Base-by-base conservation (phyloP, 305 asterid genomes). In the Fraxinus baroniana region DNA sequence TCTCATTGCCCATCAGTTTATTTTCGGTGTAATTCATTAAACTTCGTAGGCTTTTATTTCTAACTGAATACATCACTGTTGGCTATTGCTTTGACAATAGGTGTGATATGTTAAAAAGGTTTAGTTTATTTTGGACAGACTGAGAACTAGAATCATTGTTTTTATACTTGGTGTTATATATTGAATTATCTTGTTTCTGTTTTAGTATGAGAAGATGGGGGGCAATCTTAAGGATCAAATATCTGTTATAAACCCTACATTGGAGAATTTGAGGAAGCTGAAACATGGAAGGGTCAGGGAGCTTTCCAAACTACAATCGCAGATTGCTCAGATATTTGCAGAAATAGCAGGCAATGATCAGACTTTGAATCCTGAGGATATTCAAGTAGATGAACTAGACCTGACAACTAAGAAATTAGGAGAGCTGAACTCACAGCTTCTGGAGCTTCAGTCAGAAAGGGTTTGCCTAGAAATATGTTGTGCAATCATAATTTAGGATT, bases 381-480 rank as follows among this genome's bases (percentile, higher is more conserved):
- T 87, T 83, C 90, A 80, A 79, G 92, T 88, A 44, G 93, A 92
- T 89, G 95, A 91, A 84, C 82, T 71, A 55, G 92, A 92, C 90
- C 86, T 93, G 84, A 90, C 97, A 12, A 81, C 87, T 80, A 90
- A 87, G 88, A 90, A 87, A 80, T 81, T 92, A 86, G 91, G 85
- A 85, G 92, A 92, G 81, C 72, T 92, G 81, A 92, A 88, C 78
- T 87, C 85, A 68, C 93, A 84, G 68, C 93, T 93, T 73, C 90
- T 91, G 86, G 96, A 91, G 85, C 95, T 93, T 88, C 92, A 90
- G 75, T 86, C 84, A 52, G 97, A 93, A 88, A 93, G 84, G 95
- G 97, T 93, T 79, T 77, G 83, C 41, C 78, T 22, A 24, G 55
- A 70, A 71, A 44, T 64, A 32, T 79, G 44, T 66, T 78, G 74